A percentile compares a stretch with the other conserved stretches of the same genome.
Conservation (phyloP, 306 rosid genomes). For the Acacia confusa region DNA sequence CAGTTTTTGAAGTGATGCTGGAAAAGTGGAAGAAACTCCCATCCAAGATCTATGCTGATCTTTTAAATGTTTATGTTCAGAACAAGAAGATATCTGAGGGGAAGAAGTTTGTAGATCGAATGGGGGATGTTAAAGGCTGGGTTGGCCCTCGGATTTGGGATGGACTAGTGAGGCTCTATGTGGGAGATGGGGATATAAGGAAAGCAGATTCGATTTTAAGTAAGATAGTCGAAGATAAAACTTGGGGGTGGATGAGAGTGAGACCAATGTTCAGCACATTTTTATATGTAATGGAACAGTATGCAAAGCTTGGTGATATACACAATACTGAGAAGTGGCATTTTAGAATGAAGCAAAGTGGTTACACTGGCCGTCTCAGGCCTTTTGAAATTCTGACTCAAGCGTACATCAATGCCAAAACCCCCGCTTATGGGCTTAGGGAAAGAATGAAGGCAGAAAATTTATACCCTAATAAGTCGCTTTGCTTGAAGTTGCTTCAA, state of each 20-base stretch:
- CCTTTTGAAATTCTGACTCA: conserved; percentile 16
- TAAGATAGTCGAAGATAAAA: neutral
- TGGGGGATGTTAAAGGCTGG: conserved; percentile 4
- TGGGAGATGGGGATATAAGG: conserved; percentile 10
- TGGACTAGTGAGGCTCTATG: conserved; percentile 28
- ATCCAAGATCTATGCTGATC: conserved; percentile 17
- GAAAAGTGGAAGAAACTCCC: conserved; percentile 24
- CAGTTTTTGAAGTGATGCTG: conserved; percentile 22
- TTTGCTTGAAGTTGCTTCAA: neutral
- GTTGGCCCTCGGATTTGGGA: conserved; percentile 29
- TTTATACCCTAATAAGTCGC: conserved; percentile 9
- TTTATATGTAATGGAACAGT: conserved; percentile 20
- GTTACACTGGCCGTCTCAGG: conserved; percentile 16
- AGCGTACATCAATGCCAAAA: conserved; percentile 25
- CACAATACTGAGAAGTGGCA: conserved; percentile 33
- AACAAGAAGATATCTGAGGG: conserved; percentile 20
- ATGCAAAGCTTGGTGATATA: conserved; percentile 31
- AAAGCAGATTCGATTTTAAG: conserved; percentile 29
- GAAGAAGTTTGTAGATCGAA: conserved; percentile 17
- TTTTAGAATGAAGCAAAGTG: conserved; percentile 21
- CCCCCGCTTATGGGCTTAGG: conserved; percentile 29
- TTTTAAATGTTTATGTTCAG: conserved; percentile 21
- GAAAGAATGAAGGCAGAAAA: conserved; percentile 36
- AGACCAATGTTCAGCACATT: conserved; percentile 20
- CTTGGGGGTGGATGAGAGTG: neutral